Base-by-base conservation (phyloP, 495 filamentous ascomycete genomes). In the Polyplosphaeria fusca region DNA sequence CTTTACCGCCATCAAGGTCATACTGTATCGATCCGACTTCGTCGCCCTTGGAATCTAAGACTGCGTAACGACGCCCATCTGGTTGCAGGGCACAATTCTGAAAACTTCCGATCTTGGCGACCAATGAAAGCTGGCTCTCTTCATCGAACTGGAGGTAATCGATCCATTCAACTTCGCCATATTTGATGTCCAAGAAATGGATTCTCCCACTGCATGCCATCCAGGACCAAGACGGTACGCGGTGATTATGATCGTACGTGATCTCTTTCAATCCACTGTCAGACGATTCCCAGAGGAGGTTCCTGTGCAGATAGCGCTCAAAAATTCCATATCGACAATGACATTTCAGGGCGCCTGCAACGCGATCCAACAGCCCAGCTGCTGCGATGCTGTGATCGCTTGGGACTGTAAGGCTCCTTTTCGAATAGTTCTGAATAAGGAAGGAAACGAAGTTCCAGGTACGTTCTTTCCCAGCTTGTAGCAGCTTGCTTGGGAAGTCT, bases 191-290 rank as follows among this genome's bases (percentile, higher is more conserved):
- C 37, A 52, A 12, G 24, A 52, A 43, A 30, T 43, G 32, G 30
- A 52, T 52, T 20, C 49, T 18, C 43, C 49, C 49, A 43, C 38
- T 52, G 43, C 43, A 52, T 52, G 49, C 49, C 49, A 52, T 52
- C 49, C 49, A 52, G 41, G 49, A 52, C 49, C 49, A 52, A 43
- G 49, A 52, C 27, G 49, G 49, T 37, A 52, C 49, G 28, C 16
- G 35, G 28, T 4, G 23, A 41, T 48, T 2, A 48, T 48, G 16
- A 2, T 18, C 16, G 23, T 52, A 52, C 19, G 16, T 4, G 3
- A 52, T 52, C 48, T 52, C 30, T 18, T 53, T 28, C 27, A 41
- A 22, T 28, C 28, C 44, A 13, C 32, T 22, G 24, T 44, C 26
- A 7, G 20, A 24, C 37, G 35, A 16, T 13, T 53, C 4, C 50